Conservation (phyloP, 441 rosid species). For the Biscutella laevigata region DNA sequence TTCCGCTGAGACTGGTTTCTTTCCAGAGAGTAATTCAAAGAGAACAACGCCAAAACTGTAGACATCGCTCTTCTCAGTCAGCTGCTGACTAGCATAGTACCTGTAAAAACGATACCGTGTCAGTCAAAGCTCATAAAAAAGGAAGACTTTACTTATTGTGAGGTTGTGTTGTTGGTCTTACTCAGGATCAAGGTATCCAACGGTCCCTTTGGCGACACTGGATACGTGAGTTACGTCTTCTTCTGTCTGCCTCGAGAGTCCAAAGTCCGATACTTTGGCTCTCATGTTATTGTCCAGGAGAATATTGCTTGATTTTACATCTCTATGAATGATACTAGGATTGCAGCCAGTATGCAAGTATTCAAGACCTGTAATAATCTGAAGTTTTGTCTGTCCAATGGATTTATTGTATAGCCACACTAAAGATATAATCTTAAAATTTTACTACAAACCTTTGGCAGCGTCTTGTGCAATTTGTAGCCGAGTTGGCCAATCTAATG, state of each 20-base stretch:
- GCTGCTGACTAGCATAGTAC: slow-evolving; percentile 80
- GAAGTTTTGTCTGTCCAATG: slow-evolving; percentile 28
- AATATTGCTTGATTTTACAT: slow-evolving; percentile 89
- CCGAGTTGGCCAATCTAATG: slow-evolving; percentile 64
- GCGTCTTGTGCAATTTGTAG: slow-evolving; percentile 79
- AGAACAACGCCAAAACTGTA: slow-evolving; percentile 96
- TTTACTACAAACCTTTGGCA: slow-evolving; percentile 63
- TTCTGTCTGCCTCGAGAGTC: slow-evolving; percentile 89
- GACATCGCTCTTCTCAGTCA: slow-evolving; percentile 91
- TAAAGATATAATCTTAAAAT: slow-evolving; percentile 4
- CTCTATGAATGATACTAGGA: slow-evolving; percentile 90
- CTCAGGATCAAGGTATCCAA: slow-evolving; percentile 95
- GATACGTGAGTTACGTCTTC: slow-evolving; percentile 85
- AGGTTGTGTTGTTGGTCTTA: slow-evolving; percentile 30
- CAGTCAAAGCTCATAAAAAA: neutral
- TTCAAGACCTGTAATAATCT: slow-evolving; percentile 70
- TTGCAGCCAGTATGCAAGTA: slow-evolving; percentile 92
- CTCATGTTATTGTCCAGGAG: slow-evolving; percentile 85
- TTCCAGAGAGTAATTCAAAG: slow-evolving; percentile 78
- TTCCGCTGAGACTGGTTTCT: slow-evolving; percentile 70
- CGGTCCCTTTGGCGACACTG: slow-evolving; percentile 86
- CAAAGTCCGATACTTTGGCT: slow-evolving; percentile 96
- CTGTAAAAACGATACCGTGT: slow-evolving; percentile 26
- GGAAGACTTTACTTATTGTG: neutral
- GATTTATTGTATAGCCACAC: slow-evolving; percentile 5